phyloP scores from a whole-genome alignment of 192 early-diverging fungal species.

The Podila minutissima region DNA sequence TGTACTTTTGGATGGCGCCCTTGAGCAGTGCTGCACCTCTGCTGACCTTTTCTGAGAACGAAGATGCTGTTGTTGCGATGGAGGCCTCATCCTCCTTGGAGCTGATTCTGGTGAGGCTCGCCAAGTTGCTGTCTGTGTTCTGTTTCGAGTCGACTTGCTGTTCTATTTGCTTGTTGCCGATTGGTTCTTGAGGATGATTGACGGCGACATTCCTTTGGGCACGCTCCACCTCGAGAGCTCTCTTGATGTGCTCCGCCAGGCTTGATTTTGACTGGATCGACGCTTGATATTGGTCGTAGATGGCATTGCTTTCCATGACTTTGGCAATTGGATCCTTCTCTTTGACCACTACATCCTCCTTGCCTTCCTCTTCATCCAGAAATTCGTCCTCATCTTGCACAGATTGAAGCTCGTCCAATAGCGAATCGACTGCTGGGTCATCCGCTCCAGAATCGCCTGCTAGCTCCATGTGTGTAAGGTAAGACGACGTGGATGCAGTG shows the following conservation, averaged over 20 bases:
- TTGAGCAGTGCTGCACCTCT: constrained; percentile 22
- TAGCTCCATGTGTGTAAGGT: constrained; percentile 35
- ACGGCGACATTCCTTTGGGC: background rate
- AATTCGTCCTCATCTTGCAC: background rate
- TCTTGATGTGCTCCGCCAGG: background rate
- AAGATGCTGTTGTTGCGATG: background rate
- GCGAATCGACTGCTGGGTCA: background rate
- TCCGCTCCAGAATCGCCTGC: constrained; percentile 10
- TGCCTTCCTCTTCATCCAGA: background rate
- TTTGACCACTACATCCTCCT: background rate
- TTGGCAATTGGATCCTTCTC: background rate
- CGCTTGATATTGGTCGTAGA: background rate
- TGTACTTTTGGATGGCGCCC: constrained; percentile 16
- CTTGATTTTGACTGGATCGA: constrained; percentile 3
- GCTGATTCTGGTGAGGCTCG: background rate
- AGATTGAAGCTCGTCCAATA: constrained; percentile 1
- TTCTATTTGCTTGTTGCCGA: background rate
- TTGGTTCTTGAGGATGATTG: background rate
- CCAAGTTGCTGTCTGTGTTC: no score
- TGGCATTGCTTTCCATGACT: background rate
- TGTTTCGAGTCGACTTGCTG: background rate
- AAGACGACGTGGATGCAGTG: background rate
- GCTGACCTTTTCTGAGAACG: constrained; percentile 18
- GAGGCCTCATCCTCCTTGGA: background rate
- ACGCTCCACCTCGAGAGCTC: background rate